Conservation (phyloP, 345 rosid species). For the Rhodamnia argentea region DNA sequence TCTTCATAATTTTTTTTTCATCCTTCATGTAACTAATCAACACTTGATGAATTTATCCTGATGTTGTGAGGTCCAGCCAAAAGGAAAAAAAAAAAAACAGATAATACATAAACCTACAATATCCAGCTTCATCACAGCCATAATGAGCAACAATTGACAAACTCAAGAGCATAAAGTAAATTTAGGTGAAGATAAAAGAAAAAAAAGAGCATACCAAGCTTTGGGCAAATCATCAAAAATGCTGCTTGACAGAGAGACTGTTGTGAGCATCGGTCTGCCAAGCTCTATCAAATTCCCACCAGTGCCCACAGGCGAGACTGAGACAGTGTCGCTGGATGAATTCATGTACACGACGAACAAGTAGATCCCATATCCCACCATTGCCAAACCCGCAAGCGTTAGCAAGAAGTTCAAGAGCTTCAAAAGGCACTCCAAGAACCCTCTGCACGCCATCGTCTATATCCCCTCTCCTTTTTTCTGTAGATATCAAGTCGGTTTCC, state of each 20-base stretch:
- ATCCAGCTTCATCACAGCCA: not conserved
- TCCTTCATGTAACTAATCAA: not conserved
- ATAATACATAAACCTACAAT: not conserved
- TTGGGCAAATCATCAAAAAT: constrained; percentile 57
- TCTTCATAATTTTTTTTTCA: not conserved
- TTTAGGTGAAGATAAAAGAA: not conserved
- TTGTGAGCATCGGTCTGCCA: constrained; percentile 83
- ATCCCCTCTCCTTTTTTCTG: not conserved
- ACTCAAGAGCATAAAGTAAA: not conserved
- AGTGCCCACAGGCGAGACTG: constrained; percentile 15
- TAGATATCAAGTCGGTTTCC: not conserved
- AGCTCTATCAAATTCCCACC: constrained; percentile 33
- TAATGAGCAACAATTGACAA: not conserved
- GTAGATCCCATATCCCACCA: constrained; percentile 95
- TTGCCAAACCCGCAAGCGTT: constrained; percentile 71
- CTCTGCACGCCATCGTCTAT: constrained; percentile 64
- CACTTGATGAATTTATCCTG: not conserved
- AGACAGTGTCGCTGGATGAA: constrained; percentile 15
- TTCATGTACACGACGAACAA: constrained; percentile 67
- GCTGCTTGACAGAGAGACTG: constrained; percentile 42
- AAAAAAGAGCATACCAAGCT: constrained; percentile 58
- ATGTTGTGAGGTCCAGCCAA: not conserved
- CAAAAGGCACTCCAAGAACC: constrained; percentile 68
- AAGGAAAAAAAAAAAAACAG: not conserved
- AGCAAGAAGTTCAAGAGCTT: constrained; percentile 78